These are phyloP conservation scores for Lasiosphaeria ovina DNA, from an alignment of 495 filamentous ascomycete genomes.

Conservation along the genomic window DNA sequence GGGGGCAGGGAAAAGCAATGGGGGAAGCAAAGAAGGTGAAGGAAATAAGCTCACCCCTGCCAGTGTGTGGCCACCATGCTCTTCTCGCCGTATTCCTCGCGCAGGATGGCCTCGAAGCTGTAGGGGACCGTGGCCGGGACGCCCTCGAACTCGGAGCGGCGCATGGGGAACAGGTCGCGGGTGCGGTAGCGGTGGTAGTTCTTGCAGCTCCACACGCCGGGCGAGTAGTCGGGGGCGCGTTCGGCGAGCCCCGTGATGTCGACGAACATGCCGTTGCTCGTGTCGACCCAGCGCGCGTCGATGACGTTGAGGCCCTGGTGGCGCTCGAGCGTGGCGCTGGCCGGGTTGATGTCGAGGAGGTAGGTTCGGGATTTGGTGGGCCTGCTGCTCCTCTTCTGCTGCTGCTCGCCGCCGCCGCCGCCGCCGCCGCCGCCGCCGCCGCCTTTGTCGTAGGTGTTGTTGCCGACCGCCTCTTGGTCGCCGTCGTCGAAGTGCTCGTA, in stretches of 20 bases:
- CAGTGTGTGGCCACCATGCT: conserved; percentile 64
- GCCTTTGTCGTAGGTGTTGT: background rate
- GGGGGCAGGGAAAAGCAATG: background rate
- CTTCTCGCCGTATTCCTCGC: conserved; percentile 69
- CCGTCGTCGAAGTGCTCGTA: conserved; percentile 50
- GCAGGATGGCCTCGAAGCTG: conserved; percentile 67
- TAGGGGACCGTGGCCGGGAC: conserved; percentile 73
- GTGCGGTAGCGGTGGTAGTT: conserved; percentile 72
- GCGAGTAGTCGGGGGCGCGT: conserved; percentile 54
- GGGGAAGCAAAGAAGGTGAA: background rate
- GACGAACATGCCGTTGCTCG: conserved; percentile 73
- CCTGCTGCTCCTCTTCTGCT: background rate
- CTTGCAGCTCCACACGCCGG: conserved; percentile 78
- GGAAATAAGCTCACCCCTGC: conserved; percentile 51
- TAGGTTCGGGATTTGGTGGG: conserved; percentile 43
- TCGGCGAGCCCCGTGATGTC: conserved; percentile 82
- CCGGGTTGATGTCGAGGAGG: conserved; percentile 77
- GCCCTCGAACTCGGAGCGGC: conserved; percentile 75
- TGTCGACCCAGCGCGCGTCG: conserved; percentile 83
- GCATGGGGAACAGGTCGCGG: conserved; percentile 73
- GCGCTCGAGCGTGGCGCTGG: conserved; percentile 54
- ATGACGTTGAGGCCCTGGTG: conserved; percentile 76
- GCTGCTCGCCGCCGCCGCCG: too few species aligned
- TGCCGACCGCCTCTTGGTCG: conserved; percentile 6
- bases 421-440: too few species aligned